Evolutionary conservation across 2,329 filamentous ascomycete species (phyloP), one percentile per base, ranked within the genome.

Genomic region (Diatrype stigma): DNA sequence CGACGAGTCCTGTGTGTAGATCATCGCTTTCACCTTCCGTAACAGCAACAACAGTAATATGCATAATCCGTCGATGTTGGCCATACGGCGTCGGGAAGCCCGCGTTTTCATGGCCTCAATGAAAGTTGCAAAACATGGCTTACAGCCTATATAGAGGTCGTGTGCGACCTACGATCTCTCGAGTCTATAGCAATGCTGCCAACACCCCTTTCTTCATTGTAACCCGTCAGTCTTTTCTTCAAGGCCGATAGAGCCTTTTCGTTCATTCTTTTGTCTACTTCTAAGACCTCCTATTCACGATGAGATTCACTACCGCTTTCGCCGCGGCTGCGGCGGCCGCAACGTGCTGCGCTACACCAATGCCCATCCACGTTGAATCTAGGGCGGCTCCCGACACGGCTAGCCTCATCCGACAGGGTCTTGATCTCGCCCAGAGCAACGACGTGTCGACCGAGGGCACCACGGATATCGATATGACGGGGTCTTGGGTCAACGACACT

Each of bases 401-500:
- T 37, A 16, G 23, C 5, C 23, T 52, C 12, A 38, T 52, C n/a
- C 42, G 42, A 26, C 21, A 47, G 26, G 50, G 50, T n/a, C 45
- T 52, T 22, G 42, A 46, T 10, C 47, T 52, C 35, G 50, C 47
- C 22, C 22, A 49, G 47, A 42, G 17, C 37, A 42, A 12, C 37
- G 34, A 37, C 16, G n/a, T 49, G 21, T 42, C 49, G 42, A 46
- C 45, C 30, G 30, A 35, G 26, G 28, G 49, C 35, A 45, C 21
- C 17, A 40, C 46, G 28, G 47, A 52, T 8, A 49, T 52, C 34
- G 34, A 34, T 17, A 40, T 52, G 42, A 42, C 42, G 17, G 34
- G 34, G 22, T 17, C 23, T 2, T 52, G 47, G 50, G 12, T 49
- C 34, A 22, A 52, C 19, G 23, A 46, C 28, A 44, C 46, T n/a